Evolutionary conservation across 331 rosid species (phyloP).

Genomic region (Acacia concinna): DNA sequence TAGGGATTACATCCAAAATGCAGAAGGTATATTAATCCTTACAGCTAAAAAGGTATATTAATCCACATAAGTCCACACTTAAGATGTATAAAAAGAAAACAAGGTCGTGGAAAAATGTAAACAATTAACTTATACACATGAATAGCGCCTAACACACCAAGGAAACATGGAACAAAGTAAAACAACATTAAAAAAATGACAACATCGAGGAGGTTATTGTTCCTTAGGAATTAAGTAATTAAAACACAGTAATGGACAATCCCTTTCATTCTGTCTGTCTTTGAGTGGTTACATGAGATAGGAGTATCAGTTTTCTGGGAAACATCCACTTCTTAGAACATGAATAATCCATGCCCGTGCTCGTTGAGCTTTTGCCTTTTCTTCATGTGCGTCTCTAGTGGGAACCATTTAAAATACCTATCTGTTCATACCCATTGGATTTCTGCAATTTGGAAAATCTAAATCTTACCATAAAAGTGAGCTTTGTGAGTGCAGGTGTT

Average conservation of each 20-base stretch:
- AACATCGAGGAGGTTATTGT: constrained; percentile 25
- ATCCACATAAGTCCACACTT: neutral
- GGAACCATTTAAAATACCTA: constrained; percentile 8
- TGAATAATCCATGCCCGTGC: constrained; percentile 44
- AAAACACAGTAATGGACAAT: constrained; percentile 32
- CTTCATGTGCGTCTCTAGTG: constrained; percentile 46
- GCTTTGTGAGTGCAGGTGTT: neutral
- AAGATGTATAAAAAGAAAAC: neutral
- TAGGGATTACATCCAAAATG: neutral
- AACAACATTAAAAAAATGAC: constrained; percentile 14
- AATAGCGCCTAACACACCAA: constrained; percentile 39
- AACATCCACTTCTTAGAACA: constrained; percentile 34
- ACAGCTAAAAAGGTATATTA: too few species aligned
- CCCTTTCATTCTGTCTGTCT: constrained; percentile 33
- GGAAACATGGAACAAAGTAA: constrained; percentile 27
- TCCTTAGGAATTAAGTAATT: constrained; percentile 32
- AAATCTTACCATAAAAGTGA: neutral
- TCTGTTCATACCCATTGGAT: neutral
- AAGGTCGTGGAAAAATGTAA: constrained; percentile 31
- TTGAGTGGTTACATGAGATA: constrained; percentile 34
- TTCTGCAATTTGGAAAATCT: constrained; percentile 1
- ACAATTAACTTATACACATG: constrained; percentile 6
- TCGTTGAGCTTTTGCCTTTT: constrained; percentile 34
- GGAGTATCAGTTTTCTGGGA: constrained; percentile 36
- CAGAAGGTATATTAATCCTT: neutral